A percentile compares a stretch with the other conserved stretches of the same genome.
Conservation (phyloP, 257 asterid genomes). For the Petunia secreta region DNA sequence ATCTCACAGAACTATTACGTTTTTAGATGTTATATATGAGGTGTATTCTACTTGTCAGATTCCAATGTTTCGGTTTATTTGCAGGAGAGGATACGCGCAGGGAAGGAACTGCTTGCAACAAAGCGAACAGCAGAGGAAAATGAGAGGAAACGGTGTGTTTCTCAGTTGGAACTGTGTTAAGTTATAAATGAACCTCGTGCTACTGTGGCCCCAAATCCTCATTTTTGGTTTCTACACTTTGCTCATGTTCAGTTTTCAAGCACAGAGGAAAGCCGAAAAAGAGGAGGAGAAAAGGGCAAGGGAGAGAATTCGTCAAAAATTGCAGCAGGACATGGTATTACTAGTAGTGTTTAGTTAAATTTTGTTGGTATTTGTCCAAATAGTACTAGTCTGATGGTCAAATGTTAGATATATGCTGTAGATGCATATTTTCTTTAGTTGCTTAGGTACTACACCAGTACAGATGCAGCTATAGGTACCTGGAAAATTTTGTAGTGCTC, state of each 20-base stretch:
- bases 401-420: conserved; percentile 10
- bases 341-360: conserved; percentile 8
- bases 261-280: conserved; percentile 58
- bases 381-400: neutral
- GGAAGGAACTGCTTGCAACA: conserved; percentile 53
- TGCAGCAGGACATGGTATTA: conserved; percentile 76
- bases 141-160: conserved; percentile 63
- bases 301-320: conserved; percentile 65
- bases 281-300: conserved; percentile 68
- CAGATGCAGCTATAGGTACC: neutral
- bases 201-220: conserved; percentile 3
- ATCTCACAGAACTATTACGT: neutral
- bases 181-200: neutral
- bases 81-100: conserved; percentile 66
- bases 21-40: conserved; percentile 14
- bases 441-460: conserved; percentile 10
- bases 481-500: neutral
- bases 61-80: conserved; percentile 2
- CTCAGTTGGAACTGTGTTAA: neutral
- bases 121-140: conserved; percentile 62
- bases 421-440: conserved; percentile 3
- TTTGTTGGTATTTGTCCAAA: neutral
- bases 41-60: conserved; percentile 4
- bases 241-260: conserved; percentile 43
- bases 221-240: neutral